Conservation (phyloP, 768 basidiomycete genomes). For the Collybia mongolica region DNA sequence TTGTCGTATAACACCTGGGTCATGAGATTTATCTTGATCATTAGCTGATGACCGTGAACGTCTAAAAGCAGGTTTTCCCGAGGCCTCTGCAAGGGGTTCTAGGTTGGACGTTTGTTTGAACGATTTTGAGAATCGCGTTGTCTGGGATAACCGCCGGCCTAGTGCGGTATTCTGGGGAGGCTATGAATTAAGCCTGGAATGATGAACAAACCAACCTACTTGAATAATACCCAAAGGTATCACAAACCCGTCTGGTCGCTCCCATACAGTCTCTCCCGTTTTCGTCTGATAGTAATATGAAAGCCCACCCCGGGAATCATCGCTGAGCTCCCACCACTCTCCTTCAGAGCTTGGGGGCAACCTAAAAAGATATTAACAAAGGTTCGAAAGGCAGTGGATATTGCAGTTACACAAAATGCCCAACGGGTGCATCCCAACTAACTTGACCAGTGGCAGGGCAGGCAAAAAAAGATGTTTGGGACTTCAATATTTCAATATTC, state of each 20-base stretch:
- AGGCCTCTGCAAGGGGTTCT: slow-evolving; percentile 3
- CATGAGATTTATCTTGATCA: slow-evolving; percentile 24
- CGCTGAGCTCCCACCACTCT: slow-evolving; percentile 95
- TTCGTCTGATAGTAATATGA: slow-evolving; percentile 96
- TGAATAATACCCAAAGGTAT: slow-evolving; percentile 90
- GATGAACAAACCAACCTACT: slow-evolving; percentile 34
- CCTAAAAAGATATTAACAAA: slow-evolving; percentile 35
- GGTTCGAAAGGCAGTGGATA: slow-evolving; percentile 13
- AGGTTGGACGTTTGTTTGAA: slow-evolving; percentile 17
- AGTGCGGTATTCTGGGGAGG: slow-evolving; percentile 62
- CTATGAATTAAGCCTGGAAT: slow-evolving; percentile 6
- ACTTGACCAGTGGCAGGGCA: slow-evolving; percentile 92
- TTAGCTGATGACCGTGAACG: slow-evolving; percentile 35
- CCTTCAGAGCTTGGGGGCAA: slow-evolving; percentile 82
- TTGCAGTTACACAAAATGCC: slow-evolving; percentile 76
- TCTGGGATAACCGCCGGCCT: slow-evolving; percentile 66
- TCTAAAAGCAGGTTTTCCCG: slow-evolving; percentile 23
- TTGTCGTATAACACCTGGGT: slow-evolving; percentile 20
- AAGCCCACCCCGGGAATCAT: slow-evolving; percentile 79
- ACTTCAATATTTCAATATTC: slow-evolving; percentile 29
- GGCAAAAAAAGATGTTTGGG: slow-evolving; percentile 78
- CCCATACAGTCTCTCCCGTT: slow-evolving; percentile 90
- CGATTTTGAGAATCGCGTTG: slow-evolving; percentile 42
- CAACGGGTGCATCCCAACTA: slow-evolving; percentile 90
- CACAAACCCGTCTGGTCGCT: slow-evolving; percentile 84